A percentile compares a stretch with the other conserved stretches of the same genome.
Evolutionary conservation across 805 yeast genomes (phyloP).

Genomic region (Millerozyma acaciae): DNA sequence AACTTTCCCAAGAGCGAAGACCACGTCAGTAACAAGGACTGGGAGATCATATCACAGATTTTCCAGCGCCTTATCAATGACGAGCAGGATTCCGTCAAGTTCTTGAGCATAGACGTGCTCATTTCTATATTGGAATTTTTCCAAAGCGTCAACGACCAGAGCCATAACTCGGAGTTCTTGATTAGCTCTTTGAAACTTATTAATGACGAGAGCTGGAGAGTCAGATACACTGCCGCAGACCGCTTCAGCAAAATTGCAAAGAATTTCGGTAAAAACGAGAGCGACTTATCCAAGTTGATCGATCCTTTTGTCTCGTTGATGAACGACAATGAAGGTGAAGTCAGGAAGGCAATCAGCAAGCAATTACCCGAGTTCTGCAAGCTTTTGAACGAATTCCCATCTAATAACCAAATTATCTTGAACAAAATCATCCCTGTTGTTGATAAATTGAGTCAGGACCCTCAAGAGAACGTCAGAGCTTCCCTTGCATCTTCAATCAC

Average conservation of each 20-base stretch:
- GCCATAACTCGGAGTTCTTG: slow-evolving; percentile 61
- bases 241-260: slow-evolving; percentile 71
- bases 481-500: slow-evolving; percentile 88
- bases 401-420: slow-evolving; percentile 48
- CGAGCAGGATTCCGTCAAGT: slow-evolving; percentile 92
- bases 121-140: slow-evolving; percentile 74
- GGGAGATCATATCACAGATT: slow-evolving; percentile 79
- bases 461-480: slow-evolving; percentile 89
- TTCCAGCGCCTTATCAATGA: slow-evolving; percentile 74
- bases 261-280: slow-evolving; percentile 55
- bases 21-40: slow-evolving; percentile 54
- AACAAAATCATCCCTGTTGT: slow-evolving; percentile 78
- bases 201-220: slow-evolving; percentile 95
- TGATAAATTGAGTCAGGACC: slow-evolving; percentile 80
- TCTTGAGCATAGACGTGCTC: slow-evolving; percentile 81
- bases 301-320: slow-evolving; percentile 72
- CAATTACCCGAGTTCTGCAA: slow-evolving; percentile 77
- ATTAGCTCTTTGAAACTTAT: slow-evolving; percentile 66
- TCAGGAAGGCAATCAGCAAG: slow-evolving; percentile 88
- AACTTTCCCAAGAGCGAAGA: slow-evolving; percentile 34
- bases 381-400: slow-evolving; percentile 37
- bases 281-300: slow-evolving; percentile 55
- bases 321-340: slow-evolving; percentile 95
- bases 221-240: slow-evolving; percentile 97
- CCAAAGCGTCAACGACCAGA: slow-evolving; percentile 51